Conservation (phyloP, 1,284 basidiomycete genomes). For the Ganoderma lingzhi region DNA sequence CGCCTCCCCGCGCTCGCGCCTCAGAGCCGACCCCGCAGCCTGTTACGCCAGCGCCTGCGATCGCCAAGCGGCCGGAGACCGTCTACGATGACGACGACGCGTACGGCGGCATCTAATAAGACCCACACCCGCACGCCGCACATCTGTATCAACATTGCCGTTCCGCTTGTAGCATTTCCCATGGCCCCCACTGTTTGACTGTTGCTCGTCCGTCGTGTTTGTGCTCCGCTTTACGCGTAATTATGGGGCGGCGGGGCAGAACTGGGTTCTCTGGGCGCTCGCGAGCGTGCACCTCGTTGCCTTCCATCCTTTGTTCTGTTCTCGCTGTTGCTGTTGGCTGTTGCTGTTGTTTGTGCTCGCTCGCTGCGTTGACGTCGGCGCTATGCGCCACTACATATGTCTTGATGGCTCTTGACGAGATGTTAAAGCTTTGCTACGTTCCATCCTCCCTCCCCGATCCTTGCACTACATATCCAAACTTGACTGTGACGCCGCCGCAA, state of each 20-base stretch:
- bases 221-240: constrained; percentile 26
- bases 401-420: constrained; percentile 28
- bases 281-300: constrained; percentile 33
- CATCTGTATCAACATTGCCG: constrained; percentile 28
- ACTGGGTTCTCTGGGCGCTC: constrained; percentile 41
- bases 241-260: constrained; percentile 37
- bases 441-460: neutral
- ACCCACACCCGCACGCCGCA: neutral
- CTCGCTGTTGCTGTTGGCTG: neutral
- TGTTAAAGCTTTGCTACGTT: neutral
- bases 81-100: constrained; percentile 69
- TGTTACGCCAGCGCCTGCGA: constrained; percentile 13
- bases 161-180: constrained; percentile 27
- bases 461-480: neutral
- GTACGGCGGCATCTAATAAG: constrained; percentile 70
- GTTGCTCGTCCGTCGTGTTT: constrained; percentile 10
- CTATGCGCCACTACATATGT: neutral
- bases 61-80: constrained; percentile 47
- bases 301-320: constrained; percentile 13
- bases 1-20: constrained; percentile 23
- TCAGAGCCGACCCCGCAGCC: constrained; percentile 27
- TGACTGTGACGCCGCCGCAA: neutral
- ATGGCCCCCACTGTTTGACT: constrained; percentile 8
- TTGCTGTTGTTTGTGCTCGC: constrained; percentile 15
- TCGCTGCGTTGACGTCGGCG: constrained; percentile 6